These are phyloP conservation scores for Sporothrix inflata DNA, from an alignment of 2,329 filamentous ascomycete species.

Conservation along the genomic window DNA sequence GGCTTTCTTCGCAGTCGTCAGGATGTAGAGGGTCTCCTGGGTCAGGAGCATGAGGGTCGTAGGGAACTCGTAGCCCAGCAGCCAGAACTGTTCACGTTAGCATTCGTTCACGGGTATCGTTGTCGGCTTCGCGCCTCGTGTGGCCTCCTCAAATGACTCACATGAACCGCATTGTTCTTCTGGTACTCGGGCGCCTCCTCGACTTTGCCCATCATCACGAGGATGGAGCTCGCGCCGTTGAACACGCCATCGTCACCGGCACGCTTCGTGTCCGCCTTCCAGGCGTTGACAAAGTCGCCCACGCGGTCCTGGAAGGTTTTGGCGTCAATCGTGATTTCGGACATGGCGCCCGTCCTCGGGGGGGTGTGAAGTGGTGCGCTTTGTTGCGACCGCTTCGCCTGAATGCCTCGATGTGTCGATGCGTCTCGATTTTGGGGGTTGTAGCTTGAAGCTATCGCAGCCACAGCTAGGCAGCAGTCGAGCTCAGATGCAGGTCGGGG, in stretches of 20 bases:
- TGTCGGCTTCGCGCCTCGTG: background rate
- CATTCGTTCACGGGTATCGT: background rate
- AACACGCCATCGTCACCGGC: slow-evolving; percentile 85
- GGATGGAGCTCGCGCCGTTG: slow-evolving; percentile 80
- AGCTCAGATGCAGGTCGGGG: background rate
- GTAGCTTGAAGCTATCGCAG: slow-evolving; percentile 9
- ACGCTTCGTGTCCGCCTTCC: slow-evolving; percentile 90
- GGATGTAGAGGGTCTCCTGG: slow-evolving; percentile 81
- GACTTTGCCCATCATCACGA: slow-evolving; percentile 93
- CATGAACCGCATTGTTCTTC: slow-evolving; percentile 96
- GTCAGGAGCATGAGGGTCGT: slow-evolving; percentile 94
- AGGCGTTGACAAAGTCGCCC: slow-evolving; percentile 81
- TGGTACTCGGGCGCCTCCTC: slow-evolving; percentile 84
- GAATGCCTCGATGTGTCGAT: background rate
- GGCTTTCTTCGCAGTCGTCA: slow-evolving; percentile 98
- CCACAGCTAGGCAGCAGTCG: slow-evolving; percentile 11
- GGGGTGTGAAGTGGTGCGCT: slow-evolving; percentile 27
- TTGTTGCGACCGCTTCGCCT: background rate
- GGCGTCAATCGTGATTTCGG: slow-evolving; percentile 93
- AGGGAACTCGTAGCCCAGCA: slow-evolving; percentile 97
- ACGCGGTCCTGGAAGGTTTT: slow-evolving; percentile 92
- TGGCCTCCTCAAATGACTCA: slow-evolving; percentile 44
- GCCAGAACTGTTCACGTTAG: slow-evolving; percentile 74
- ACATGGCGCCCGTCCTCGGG: slow-evolving; percentile 52
- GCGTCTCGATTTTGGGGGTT: background rate